A percentile compares a stretch with the other conserved stretches of the same genome.
Evolutionary conservation across 768 basidiomycete species (phyloP).

Genomic region (Leccinum olivaceopallidum): DNA sequence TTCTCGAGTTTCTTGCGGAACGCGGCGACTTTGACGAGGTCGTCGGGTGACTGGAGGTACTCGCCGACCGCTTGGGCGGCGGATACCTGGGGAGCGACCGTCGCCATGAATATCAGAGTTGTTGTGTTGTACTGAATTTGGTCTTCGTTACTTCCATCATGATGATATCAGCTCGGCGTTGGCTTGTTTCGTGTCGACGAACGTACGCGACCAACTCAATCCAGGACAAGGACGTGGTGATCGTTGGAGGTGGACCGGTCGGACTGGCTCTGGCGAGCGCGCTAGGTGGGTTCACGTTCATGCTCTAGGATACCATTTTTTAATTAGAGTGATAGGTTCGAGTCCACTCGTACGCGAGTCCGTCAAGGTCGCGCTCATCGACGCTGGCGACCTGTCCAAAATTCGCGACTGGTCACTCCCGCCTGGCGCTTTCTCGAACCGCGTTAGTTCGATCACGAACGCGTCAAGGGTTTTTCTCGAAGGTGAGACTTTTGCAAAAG

Average conservation of each 20-base stretch:
- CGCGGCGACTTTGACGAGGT: slow-evolving; percentile 83
- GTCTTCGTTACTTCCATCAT: neutral
- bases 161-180: neutral
- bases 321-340: slow-evolving; percentile 43
- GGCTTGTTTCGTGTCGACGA: slow-evolving; percentile 6
- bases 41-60: slow-evolving; percentile 90
- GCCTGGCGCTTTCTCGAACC: slow-evolving; percentile 66
- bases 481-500: slow-evolving; percentile 40
- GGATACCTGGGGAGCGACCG: slow-evolving; percentile 59
- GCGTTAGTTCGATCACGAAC: slow-evolving; percentile 85
- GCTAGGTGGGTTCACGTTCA: slow-evolving; percentile 47
- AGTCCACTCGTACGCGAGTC: slow-evolving; percentile 50
- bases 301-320: neutral
- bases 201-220: slow-evolving; percentile 21
- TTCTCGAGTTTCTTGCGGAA: slow-evolving; percentile 95
- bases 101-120: slow-evolving; percentile 24
- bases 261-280: slow-evolving; percentile 90
- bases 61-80: slow-evolving; percentile 87
- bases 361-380: slow-evolving; percentile 70
- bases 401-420: slow-evolving; percentile 65
- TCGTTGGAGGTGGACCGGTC: slow-evolving; percentile 93
- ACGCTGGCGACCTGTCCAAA: slow-evolving; percentile 74
- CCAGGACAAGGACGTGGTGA: slow-evolving; percentile 80
- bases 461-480: slow-evolving; percentile 65
- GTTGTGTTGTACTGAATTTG: neutral